Conservation (phyloP, 129 eudicot genomes). For the Chrysanthemum seticuspe region DNA sequence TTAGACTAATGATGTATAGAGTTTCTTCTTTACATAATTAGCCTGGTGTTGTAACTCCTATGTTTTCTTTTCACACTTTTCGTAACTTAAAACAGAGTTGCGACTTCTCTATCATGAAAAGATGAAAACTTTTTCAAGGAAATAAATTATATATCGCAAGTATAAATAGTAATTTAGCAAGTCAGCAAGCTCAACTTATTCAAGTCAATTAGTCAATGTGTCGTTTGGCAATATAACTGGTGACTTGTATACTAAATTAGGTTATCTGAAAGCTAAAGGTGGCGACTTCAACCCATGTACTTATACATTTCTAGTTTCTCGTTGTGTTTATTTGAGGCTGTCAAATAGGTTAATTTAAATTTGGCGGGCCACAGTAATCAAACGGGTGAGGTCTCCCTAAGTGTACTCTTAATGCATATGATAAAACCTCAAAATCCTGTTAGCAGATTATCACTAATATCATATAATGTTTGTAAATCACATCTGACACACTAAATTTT, state of each 20-base stretch:
- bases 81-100: background rate
- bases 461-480: no score
- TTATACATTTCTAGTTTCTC: background rate
- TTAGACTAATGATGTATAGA: background rate
- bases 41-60: constrained; percentile 4
- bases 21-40: background rate
- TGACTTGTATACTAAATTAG: constrained; percentile 1
- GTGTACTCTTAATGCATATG: no score
- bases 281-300: background rate
- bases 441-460: no score
- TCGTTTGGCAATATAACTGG: background rate
- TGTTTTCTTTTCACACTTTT: background rate
- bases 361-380: no score
- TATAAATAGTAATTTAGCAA: background rate
- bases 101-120: background rate
- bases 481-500: no score
- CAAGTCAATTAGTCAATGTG: background rate
- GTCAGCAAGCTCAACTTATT: background rate
- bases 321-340: no score
- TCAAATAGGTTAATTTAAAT: no score
- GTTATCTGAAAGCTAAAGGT: background rate
- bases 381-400: no score
- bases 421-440: no score
- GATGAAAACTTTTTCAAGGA: background rate
- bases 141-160: background rate